These are phyloP conservation scores for Candida pseudoviswanathii DNA, from an alignment of 1,139 yeast genomes.

Conservation along the genomic window DNA sequence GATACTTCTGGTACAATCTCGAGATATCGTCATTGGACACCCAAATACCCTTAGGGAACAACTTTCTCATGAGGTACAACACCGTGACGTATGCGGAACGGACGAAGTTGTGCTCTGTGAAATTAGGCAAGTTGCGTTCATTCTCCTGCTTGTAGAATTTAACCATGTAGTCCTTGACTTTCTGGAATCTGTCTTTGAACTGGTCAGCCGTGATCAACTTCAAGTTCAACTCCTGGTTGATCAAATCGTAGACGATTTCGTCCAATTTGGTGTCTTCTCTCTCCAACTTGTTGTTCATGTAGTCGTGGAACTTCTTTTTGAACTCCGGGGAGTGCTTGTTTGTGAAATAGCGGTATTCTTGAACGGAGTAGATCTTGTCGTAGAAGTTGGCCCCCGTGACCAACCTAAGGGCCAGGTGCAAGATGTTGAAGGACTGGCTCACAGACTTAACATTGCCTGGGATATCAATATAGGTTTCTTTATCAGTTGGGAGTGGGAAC, in stretches of 20 bases:
- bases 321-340: constrained; percentile 36
- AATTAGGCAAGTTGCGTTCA: constrained; percentile 39
- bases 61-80: constrained; percentile 32
- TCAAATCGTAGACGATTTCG: constrained; percentile 39
- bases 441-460: constrained; percentile 32
- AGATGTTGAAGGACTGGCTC: constrained; percentile 28
- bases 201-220: constrained; percentile 41
- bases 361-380: constrained; percentile 35
- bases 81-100: constrained; percentile 43
- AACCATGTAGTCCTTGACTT: constrained; percentile 45
- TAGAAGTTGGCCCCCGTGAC: constrained; percentile 28
- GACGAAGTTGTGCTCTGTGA: constrained; percentile 28
- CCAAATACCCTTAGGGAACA: constrained; percentile 52
- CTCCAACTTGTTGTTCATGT: constrained; percentile 38
- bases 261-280: constrained; percentile 37
- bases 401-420: constrained; percentile 35
- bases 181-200: constrained; percentile 34
- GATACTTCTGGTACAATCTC: constrained; percentile 31
- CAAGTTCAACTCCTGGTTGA: constrained; percentile 43
- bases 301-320: constrained; percentile 28
- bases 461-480: constrained; percentile 31
- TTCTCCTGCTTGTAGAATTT: constrained; percentile 40
- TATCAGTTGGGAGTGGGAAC: constrained; percentile 45
- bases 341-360: constrained; percentile 39
- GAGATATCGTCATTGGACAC: constrained; percentile 37